A percentile compares a stretch with the other conserved stretches of the same genome.
phyloP scores from a whole-genome alignment of 257 asterid genomes.

The Solanum acaule region DNA sequence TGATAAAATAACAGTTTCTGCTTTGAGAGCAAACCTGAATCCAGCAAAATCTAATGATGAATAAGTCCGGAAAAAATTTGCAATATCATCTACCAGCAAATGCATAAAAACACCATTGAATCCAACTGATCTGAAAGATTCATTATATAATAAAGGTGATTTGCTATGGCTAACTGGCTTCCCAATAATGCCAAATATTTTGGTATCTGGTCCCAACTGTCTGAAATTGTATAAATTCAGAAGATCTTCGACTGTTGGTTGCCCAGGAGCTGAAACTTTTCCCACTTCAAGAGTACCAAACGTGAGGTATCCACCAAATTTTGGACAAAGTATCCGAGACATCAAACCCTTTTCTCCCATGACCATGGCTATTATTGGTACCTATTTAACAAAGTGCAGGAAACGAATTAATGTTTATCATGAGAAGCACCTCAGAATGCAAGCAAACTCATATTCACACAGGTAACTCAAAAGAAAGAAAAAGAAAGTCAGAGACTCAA shows the following conservation, averaged over 20 bases:
- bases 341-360: slow-evolving; percentile 97
- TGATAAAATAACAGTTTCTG: not conserved
- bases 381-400: slow-evolving; percentile 27
- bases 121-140: slow-evolving; percentile 68
- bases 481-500: not conserved
- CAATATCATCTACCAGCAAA: slow-evolving; percentile 76
- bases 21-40: slow-evolving; percentile 58
- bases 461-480: not conserved
- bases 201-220: slow-evolving; percentile 71
- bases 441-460: not conserved
- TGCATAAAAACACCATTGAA: slow-evolving; percentile 67
- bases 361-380: slow-evolving; percentile 92
- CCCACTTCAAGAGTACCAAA: slow-evolving; percentile 81
- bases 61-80: slow-evolving; percentile 58
- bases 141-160: slow-evolving; percentile 75
- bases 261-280: slow-evolving; percentile 97
- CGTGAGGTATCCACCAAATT: slow-evolving; percentile 95
- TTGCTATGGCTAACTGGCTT: slow-evolving; percentile 97
- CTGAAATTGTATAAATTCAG: slow-evolving; percentile 72
- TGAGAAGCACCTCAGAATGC: not conserved
- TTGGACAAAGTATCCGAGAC: slow-evolving; percentile 84
- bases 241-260: slow-evolving; percentile 82
- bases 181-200: slow-evolving; percentile 78
- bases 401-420: not conserved
- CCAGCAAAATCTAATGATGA: slow-evolving; percentile 79